Conservation (phyloP, 2,329 filamentous ascomycete species). For the Claviceps fusiformis region DNA sequence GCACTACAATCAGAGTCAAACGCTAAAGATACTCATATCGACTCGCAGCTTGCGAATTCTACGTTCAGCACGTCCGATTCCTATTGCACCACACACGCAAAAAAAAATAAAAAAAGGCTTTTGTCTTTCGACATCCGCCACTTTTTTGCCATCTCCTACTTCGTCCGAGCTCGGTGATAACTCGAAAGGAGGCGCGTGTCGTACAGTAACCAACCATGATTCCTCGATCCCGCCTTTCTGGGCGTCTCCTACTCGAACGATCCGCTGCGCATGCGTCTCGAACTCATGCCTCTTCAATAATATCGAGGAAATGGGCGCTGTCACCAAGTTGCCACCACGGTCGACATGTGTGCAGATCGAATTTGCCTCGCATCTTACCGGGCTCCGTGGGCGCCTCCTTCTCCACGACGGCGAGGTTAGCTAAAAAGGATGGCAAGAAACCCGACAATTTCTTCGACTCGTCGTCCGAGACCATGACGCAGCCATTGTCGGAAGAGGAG, state of each 20-base stretch:
- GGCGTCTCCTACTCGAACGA: conserved; percentile 25
- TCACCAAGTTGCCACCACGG: conserved; percentile 15
- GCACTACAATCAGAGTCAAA: not conserved
- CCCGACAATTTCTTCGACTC: conserved; percentile 39
- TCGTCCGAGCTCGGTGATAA: conserved; percentile 1
- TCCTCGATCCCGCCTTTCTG: conserved; percentile 25
- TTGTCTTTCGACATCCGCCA: not conserved
- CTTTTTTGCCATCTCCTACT: conserved; percentile 4
- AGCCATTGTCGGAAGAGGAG: conserved; percentile 40
- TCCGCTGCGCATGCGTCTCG: conserved; percentile 16
- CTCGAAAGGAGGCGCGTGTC: not conserved
- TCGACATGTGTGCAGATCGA: conserved; percentile 19
- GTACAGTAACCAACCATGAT: conserved; percentile 21
- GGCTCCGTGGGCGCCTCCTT: conserved; percentile 19
- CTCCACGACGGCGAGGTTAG: conserved; percentile 21
- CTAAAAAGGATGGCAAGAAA: conserved; percentile 24
- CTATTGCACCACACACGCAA: not conserved
- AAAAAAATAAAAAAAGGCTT: not conserved
- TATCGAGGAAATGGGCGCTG: conserved; percentile 15
- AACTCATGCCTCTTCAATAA: conserved; percentile 11
- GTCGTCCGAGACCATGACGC: conserved; percentile 24
- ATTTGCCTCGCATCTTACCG: conserved; percentile 16
- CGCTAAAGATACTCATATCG: not conserved
- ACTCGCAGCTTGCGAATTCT: not conserved
- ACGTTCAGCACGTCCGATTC: not conserved